These are phyloP conservation scores for Nitzschia sp. DNA, from an alignment of 108 stramenopile genomes.

Conservation along the genomic window DNA sequence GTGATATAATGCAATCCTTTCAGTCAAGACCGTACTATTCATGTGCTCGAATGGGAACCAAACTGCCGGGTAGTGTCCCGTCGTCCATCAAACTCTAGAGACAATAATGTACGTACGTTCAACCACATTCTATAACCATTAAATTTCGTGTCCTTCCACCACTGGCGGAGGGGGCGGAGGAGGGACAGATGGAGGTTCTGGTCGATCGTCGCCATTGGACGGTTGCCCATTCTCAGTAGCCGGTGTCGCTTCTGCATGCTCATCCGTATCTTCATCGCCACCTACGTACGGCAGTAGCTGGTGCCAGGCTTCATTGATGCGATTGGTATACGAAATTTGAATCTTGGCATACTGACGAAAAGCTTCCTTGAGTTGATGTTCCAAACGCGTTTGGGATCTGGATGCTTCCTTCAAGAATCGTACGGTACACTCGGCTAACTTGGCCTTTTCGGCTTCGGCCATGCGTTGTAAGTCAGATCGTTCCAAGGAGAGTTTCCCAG, in stretches of 20 bases:
- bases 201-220: not conserved
- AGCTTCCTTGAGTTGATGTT: slow-evolving; percentile 55
- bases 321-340: slow-evolving; percentile 79
- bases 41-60: too few relatives aligned
- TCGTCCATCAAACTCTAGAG: too few relatives aligned
- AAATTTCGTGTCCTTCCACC: not conserved
- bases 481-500: slow-evolving; percentile 37
- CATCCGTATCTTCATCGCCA: not conserved
- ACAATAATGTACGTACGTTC: too few relatives aligned
- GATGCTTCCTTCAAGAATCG: slow-evolving; percentile 81
- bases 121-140: too few relatives aligned
- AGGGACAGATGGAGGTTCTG: slow-evolving; percentile 2
- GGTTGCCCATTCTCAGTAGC: not conserved
- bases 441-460: slow-evolving; percentile 48
- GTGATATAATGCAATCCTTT: not conserved
- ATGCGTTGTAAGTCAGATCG: slow-evolving; percentile 33
- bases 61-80: too few relatives aligned
- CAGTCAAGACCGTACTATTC: not conserved
- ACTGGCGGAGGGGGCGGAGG: slow-evolving; percentile 7
- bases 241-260: not conserved
- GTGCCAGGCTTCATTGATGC: slow-evolving; percentile 75
- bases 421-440: slow-evolving; percentile 69
- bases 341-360: slow-evolving; percentile 71
- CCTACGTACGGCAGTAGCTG: slow-evolving; percentile 61
- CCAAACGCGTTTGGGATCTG: slow-evolving; percentile 61